These are phyloP conservation scores for Pyrus bretschneideri DNA, from an alignment of 306 rosid genomes.

Conservation along the genomic window DNA sequence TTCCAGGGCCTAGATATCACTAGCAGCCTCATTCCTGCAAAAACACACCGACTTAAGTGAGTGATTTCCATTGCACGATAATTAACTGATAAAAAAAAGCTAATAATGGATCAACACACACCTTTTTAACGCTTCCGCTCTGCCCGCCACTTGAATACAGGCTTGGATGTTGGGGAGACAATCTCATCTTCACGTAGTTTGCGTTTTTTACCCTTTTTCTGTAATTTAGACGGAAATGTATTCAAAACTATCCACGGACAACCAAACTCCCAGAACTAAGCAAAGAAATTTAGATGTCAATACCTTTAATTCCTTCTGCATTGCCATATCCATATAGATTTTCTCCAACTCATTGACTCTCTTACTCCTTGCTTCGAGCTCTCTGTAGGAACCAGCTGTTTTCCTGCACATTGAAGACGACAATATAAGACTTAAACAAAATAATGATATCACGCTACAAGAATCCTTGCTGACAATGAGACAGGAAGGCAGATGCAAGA, in stretches of 20 bases:
- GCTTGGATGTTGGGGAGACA: conserved; percentile 40
- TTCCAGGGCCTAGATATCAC: background rate
- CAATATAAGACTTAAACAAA: background rate
- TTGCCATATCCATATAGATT: conserved; percentile 59
- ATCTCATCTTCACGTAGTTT: conserved; percentile 75
- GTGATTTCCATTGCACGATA: background rate
- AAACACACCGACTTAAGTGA: background rate
- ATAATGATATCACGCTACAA: background rate
- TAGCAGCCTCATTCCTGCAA: background rate
- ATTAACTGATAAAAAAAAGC: background rate
- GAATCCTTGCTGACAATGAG: background rate
- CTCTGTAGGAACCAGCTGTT: conserved; percentile 50
- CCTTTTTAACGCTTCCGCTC: conserved; percentile 62
- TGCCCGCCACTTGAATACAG: conserved; percentile 70
- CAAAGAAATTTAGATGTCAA: conserved; percentile 7
- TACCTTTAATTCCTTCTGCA: conserved; percentile 78
- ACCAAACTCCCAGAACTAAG: background rate
- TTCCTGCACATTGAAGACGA: conserved; percentile 28
- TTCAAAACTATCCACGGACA: background rate
- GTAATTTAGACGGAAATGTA: background rate
- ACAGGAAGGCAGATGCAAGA: background rate
- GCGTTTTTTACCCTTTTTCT: conserved; percentile 66
- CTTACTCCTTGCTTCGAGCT: conserved; percentile 57
- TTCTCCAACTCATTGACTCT: conserved; percentile 60
- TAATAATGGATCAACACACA: background rate